Evolutionary conservation across 345 rosid genomes (phyloP).

Genomic region (Rhodamnia rubescens): DNA sequence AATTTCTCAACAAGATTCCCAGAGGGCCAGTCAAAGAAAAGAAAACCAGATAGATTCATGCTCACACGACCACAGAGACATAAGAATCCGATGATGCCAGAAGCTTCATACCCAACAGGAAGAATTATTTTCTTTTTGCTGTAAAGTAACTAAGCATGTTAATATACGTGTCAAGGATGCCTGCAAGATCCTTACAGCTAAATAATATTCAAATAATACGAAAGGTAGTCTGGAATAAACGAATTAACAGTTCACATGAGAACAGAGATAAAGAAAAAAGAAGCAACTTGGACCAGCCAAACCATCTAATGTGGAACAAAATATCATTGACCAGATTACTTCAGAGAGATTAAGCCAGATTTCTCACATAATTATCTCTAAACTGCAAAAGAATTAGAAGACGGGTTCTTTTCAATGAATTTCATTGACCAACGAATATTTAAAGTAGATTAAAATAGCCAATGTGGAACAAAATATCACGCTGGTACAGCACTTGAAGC

Average conservation of each 20-base stretch:
- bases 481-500: constrained; percentile 15
- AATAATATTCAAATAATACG: not conserved
- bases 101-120: not conserved
- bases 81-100: not conserved
- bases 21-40: constrained; percentile 58
- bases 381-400: not conserved
- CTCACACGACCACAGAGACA: not conserved
- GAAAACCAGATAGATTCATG: constrained; percentile 20
- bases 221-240: not conserved
- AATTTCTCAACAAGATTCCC: constrained; percentile 71
- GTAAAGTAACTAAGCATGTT: not conserved
- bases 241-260: not conserved
- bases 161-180: not conserved
- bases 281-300: not conserved
- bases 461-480: constrained; percentile 5
- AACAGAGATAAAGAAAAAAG: not conserved
- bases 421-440: not conserved
- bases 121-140: not conserved
- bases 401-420: not conserved
- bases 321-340: too few relatives aligned
- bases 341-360: not conserved
- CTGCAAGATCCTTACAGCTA: not conserved
- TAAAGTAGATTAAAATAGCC: not conserved
- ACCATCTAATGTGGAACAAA: not conserved
- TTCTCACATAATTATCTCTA: not conserved